These are phyloP conservation scores for Monilinia polystroma DNA, from an alignment of 2,329 filamentous ascomycete genomes.

Conservation along the genomic window DNA sequence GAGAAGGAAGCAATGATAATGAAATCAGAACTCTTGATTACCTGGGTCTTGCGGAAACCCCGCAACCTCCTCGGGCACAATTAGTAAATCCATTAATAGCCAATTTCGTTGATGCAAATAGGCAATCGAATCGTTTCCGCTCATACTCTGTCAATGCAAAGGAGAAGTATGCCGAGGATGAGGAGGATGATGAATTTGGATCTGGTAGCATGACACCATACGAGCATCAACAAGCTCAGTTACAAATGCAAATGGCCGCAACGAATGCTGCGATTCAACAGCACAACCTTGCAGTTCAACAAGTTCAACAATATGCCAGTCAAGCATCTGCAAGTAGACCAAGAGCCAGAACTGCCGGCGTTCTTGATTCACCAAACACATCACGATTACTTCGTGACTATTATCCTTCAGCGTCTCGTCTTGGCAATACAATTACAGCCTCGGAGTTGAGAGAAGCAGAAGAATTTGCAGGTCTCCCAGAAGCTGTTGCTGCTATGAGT, in stretches of 20 bases:
- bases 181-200: slow-evolving; percentile 71
- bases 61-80: slow-evolving; percentile 73
- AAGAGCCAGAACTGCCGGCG: slow-evolving; percentile 85
- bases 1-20: slow-evolving; percentile 78
- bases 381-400: slow-evolving; percentile 63
- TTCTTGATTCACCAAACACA: slow-evolving; percentile 62
- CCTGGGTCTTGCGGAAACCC: slow-evolving; percentile 89
- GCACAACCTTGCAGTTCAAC: slow-evolving; percentile 91
- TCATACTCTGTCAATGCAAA: slow-evolving; percentile 99
- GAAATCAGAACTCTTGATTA: slow-evolving; percentile 96
- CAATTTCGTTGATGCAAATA: slow-evolving; percentile 60
- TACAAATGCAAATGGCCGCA: slow-evolving; percentile 62
- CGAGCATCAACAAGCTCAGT: slow-evolving; percentile 59
- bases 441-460: slow-evolving; percentile 76
- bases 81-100: slow-evolving; percentile 68
- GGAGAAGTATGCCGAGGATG: slow-evolving; percentile 89
- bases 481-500: slow-evolving; percentile 79
- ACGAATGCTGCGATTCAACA: slow-evolving; percentile 75
- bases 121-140: slow-evolving; percentile 81
- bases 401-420: slow-evolving; percentile 70
- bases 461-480: slow-evolving; percentile 76
- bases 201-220: slow-evolving; percentile 48
- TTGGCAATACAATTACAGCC: slow-evolving; percentile 73
- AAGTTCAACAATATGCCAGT: slow-evolving; percentile 87
- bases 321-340: slow-evolving; percentile 80